These are phyloP conservation scores for Pyrus communis DNA, from an alignment of 306 rosid species.

Conservation along the genomic window DNA sequence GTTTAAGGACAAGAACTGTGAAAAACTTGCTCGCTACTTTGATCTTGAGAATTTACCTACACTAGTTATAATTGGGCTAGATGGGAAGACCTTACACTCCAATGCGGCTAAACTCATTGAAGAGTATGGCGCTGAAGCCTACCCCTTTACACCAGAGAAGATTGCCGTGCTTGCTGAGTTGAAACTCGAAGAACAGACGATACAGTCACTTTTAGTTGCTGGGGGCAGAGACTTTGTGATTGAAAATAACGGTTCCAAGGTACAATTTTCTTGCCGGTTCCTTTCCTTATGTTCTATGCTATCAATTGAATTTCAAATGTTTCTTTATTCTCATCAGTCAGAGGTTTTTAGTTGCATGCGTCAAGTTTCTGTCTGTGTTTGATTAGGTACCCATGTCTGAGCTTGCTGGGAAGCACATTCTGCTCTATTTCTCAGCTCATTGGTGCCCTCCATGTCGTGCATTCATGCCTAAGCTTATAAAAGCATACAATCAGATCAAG, in stretches of 20 bases:
- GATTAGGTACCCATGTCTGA: slow-evolving; percentile 31
- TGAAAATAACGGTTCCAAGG: slow-evolving; percentile 35
- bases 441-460: slow-evolving; percentile 44
- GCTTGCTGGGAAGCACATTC: slow-evolving; percentile 33
- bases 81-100: slow-evolving; percentile 38
- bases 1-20: slow-evolving; percentile 24
- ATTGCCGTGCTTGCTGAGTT: slow-evolving; percentile 35
- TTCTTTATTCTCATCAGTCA: background rate
- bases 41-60: slow-evolving; percentile 30
- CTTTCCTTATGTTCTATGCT: background rate
- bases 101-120: slow-evolving; percentile 32
- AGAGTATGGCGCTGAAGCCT: slow-evolving; percentile 36
- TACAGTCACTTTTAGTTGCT: slow-evolving; percentile 39
- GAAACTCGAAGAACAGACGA: slow-evolving; percentile 33
- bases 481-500: slow-evolving; percentile 25
- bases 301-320: background rate
- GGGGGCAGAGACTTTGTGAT: slow-evolving; percentile 33
- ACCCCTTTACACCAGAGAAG: slow-evolving; percentile 40
- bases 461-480: slow-evolving; percentile 34
- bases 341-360: background rate
- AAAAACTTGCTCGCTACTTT: slow-evolving; percentile 34
- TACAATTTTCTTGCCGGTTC: background rate
- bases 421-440: slow-evolving; percentile 42
- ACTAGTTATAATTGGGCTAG: slow-evolving; percentile 35
- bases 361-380: background rate